Evolutionary conservation across 2,329 filamentous ascomycete species (phyloP), one percentile per base, ranked within the genome.

Genomic region (Sordariomycetes sp.): DNA sequence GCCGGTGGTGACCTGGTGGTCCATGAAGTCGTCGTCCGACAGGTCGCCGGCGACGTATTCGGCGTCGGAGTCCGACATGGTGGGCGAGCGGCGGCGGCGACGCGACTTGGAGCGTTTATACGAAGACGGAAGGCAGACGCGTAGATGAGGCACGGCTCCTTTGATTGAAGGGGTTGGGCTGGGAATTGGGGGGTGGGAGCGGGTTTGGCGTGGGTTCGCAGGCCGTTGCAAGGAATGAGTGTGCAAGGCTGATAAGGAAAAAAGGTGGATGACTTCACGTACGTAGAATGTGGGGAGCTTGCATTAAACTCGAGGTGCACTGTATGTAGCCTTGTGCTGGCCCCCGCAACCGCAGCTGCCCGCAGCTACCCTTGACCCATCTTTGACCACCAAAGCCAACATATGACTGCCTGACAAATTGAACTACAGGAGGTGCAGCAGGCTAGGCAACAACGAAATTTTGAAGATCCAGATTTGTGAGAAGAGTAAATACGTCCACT

Each of bases 21-120:
- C 75, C 61, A 76, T 73, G 60, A 84, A 76, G 62, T 87, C 86
- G 65, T 88, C 85, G 64, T 87, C 85, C 25, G 84, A 87, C 68
- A 78, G 75, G 65, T 81, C 80, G 60, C 83, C 80, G 63, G 70
- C 80, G 61, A 87, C 79, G 68, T 83, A 89, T 63, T 89, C 86
- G 70, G 82, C 86, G 67, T 89, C 87, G 20, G 86, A 89, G 71
- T 88, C 86, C 59, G 85, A 83, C 87, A 89, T 89, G n/a, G 43
- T 51, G 55, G 43, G 25, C 3, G 14, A 22, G 48, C 16, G 20
- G 32, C 28, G n/a, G 34, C 12, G 35, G 34, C 14, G 28, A 51
- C 18, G 46, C 16, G 22, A n/a, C n/a, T 46, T 35, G 18, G 7
- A 25, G 7, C 24, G 8, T 34, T 46, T 14, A 24, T 25, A 24